These are phyloP conservation scores for Peronospora destructor DNA, from an alignment of 352 stramenopile species.

Conservation along the genomic window DNA sequence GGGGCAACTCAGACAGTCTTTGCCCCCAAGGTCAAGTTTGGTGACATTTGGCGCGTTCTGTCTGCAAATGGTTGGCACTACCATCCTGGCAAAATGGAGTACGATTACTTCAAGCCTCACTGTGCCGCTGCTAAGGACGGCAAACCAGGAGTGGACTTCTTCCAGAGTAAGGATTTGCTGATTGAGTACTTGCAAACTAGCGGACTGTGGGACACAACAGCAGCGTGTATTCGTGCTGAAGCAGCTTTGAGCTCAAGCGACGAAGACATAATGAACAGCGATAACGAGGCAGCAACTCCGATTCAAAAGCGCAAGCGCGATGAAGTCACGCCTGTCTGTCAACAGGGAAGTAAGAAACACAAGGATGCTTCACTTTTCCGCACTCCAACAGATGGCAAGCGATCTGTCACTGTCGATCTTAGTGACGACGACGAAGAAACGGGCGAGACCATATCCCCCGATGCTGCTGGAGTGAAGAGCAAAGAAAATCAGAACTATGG, in stretches of 20 bases:
- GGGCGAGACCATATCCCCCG: conserved; percentile 40
- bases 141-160: conserved; percentile 42
- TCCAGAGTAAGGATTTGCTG: conserved; percentile 32
- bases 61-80: conserved; percentile 50
- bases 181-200: conserved; percentile 47
- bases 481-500: conserved; percentile 21
- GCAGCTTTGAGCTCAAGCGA: conserved; percentile 30
- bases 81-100: conserved; percentile 34
- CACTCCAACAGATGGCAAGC: conserved; percentile 21
- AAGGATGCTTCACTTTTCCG: conserved; percentile 24
- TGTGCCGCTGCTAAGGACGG: conserved; percentile 33
- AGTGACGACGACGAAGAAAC: conserved; percentile 23
- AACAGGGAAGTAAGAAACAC: conserved; percentile 20
- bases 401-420: conserved; percentile 8
- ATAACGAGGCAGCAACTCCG: conserved; percentile 8
- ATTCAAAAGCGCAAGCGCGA: conserved; percentile 27
- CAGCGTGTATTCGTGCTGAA: conserved; percentile 32
- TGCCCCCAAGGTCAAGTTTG: conserved; percentile 47
- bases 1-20: conserved; percentile 23
- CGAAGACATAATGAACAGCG: conserved; percentile 19
- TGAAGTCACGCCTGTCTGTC: conserved; percentile 12
- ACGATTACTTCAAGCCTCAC: conserved; percentile 64
- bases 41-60: conserved; percentile 47
- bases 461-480: conserved; percentile 25
- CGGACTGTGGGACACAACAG: conserved; percentile 43